phyloP scores from a whole-genome alignment of 2,329 filamentous ascomycete species.

The Trichoderma semiorbis region DNA sequence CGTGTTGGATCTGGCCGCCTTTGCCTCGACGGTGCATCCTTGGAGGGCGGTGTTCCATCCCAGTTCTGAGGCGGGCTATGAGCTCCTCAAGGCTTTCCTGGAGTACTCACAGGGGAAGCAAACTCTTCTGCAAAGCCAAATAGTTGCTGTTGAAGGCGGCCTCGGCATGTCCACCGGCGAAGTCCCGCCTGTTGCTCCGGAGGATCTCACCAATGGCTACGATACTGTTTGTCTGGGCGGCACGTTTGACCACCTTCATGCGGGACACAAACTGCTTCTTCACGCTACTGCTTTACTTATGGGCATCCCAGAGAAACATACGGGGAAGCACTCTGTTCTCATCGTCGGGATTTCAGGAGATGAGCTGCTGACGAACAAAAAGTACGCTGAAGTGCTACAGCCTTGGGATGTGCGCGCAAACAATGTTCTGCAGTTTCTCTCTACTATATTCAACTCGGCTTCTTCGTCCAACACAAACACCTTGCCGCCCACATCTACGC shows the following conservation, averaged over 20 bases:
- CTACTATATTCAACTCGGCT: slow-evolving; percentile 52
- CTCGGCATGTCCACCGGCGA: slow-evolving; percentile 39
- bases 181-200: neutral
- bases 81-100: slow-evolving; percentile 50
- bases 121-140: slow-evolving; percentile 46
- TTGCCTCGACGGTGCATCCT: slow-evolving; percentile 51
- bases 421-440: slow-evolving; percentile 69
- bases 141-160: slow-evolving; percentile 52
- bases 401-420: slow-evolving; percentile 72
- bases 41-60: slow-evolving; percentile 67
- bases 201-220: slow-evolving; percentile 24
- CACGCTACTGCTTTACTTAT: slow-evolving; percentile 78
- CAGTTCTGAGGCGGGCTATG: slow-evolving; percentile 61
- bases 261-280: slow-evolving; percentile 92
- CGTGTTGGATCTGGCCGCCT: slow-evolving; percentile 48
- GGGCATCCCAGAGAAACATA: slow-evolving; percentile 44
- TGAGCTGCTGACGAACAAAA: slow-evolving; percentile 82
- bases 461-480: slow-evolving; percentile 26
- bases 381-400: slow-evolving; percentile 76
- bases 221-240: slow-evolving; percentile 72
- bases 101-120: slow-evolving; percentile 45
- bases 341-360: slow-evolving; percentile 88
- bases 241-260: slow-evolving; percentile 94
- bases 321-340: slow-evolving; percentile 51
- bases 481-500: neutral